Conservation (phyloP, 257 asterid species). For the Schizonepeta tenuifolia region DNA sequence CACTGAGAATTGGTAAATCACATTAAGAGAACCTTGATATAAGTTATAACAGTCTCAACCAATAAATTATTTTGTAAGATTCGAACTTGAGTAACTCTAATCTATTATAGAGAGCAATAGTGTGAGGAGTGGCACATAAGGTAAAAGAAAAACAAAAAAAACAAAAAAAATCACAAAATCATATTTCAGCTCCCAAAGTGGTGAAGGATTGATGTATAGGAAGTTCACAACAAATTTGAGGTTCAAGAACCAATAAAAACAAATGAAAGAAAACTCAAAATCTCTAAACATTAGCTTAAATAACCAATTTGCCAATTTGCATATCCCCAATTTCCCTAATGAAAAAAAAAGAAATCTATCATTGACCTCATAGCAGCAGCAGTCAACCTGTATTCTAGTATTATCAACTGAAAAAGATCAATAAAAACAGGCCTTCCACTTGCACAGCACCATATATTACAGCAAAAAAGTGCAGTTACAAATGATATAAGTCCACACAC, state of each 20-base stretch:
- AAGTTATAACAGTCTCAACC: no score
- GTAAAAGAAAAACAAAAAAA: no score
- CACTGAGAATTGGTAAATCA: no score
- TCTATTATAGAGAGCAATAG: no score
- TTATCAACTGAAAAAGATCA: constrained; percentile 2
- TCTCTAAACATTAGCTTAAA: not conserved
- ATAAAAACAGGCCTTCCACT: not conserved
- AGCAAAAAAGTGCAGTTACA: not conserved
- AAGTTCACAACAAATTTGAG: no score
- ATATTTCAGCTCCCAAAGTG: no score
- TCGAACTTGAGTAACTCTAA: no score
- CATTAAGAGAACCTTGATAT: no score
- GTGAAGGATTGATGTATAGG: no score
- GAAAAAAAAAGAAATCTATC: not conserved
- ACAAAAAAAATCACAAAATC: no score
- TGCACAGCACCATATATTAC: constrained; percentile 13
- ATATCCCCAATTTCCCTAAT: not conserved
- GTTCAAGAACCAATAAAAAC: not conserved
- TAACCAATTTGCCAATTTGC: not conserved
- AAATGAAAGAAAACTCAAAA: not conserved
- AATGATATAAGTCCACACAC: not conserved
- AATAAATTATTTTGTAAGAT: no score
- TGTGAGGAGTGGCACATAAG: no score
- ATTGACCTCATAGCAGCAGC: not conserved
- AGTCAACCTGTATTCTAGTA: not conserved